Evolutionary conservation across 129 eudicot genomes (phyloP).

Genomic region (Chrysanthemum seticuspe): DNA sequence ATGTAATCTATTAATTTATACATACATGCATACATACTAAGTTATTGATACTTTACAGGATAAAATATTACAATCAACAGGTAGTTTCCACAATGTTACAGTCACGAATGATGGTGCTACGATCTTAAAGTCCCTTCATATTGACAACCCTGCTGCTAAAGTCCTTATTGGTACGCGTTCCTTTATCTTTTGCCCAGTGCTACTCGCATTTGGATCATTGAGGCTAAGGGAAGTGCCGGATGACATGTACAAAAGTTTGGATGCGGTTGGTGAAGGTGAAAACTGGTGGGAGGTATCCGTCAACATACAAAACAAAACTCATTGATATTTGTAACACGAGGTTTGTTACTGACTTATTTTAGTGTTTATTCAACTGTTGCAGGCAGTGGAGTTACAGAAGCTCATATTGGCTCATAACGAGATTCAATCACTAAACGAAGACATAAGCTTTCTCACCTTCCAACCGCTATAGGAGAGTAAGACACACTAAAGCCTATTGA

Average conservation of each 20-base stretch:
- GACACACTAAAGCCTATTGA: slow-evolving; percentile 21
- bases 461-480: slow-evolving; percentile 95
- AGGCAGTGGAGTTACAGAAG: slow-evolving; percentile 97
- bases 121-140: no score
- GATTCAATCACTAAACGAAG: slow-evolving; percentile 75
- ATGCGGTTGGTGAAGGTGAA: slow-evolving; percentile 77
- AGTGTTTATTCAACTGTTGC: no score
- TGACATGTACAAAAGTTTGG: slow-evolving; percentile 82
- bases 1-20: no score
- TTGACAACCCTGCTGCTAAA: no score
- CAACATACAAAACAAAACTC: not conserved
- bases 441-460: slow-evolving; percentile 78
- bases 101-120: no score
- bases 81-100: no score
- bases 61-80: no score
- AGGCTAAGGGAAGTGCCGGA: slow-evolving; percentile 69
- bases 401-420: slow-evolving; percentile 93
- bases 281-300: slow-evolving; percentile 98
- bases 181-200: no score
- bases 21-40: no score
- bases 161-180: no score
- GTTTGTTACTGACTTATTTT: not conserved
- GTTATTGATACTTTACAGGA: no score
- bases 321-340: not conserved
- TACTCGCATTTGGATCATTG: no score